Evolutionary conservation across 2,329 filamentous ascomycete species (phyloP).

Genomic region (Alternaria dauci): DNA sequence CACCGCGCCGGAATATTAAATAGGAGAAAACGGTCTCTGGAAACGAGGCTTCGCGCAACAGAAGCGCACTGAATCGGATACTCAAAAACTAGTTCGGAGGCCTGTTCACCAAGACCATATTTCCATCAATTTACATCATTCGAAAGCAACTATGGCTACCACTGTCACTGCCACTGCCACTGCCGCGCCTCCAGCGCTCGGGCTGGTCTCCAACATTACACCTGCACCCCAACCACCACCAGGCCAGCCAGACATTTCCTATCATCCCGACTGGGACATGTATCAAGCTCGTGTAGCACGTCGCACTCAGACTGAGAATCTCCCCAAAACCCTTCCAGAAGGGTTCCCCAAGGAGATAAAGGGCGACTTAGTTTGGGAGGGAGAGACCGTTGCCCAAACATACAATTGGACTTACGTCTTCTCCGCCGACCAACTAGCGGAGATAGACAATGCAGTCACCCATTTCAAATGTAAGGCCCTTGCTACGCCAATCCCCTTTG

Average conservation of each 20-base stretch:
- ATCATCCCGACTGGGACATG: slow-evolving; percentile 63
- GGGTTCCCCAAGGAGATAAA: slow-evolving; percentile 61
- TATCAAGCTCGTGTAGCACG: slow-evolving; percentile 61
- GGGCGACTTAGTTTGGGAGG: slow-evolving; percentile 67
- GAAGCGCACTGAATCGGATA: background rate
- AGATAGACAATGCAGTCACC: slow-evolving; percentile 58
- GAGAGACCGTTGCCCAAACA: slow-evolving; percentile 55
- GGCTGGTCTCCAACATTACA: slow-evolving; percentile 55
- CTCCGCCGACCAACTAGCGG: slow-evolving; percentile 57
- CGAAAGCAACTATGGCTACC: background rate
- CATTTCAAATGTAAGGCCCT: slow-evolving; percentile 52
- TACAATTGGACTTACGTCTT: slow-evolving; percentile 66
- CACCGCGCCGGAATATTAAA: background rate
- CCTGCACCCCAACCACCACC: background rate
- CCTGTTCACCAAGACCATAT: background rate
- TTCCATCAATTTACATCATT: background rate
- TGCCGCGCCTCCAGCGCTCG: background rate
- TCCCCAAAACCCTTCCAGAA: slow-evolving; percentile 54
- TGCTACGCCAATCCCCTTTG: background rate
- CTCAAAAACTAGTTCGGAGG: background rate
- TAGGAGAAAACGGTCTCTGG: background rate
- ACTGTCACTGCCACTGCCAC: background rate
- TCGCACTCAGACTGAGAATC: slow-evolving; percentile 54
- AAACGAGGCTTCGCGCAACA: background rate
- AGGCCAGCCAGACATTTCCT: slow-evolving; percentile 67